These are phyloP conservation scores for Ceratocystis eucalypticola DNA, from an alignment of 2,329 filamentous ascomycete genomes.

Conservation along the genomic window DNA sequence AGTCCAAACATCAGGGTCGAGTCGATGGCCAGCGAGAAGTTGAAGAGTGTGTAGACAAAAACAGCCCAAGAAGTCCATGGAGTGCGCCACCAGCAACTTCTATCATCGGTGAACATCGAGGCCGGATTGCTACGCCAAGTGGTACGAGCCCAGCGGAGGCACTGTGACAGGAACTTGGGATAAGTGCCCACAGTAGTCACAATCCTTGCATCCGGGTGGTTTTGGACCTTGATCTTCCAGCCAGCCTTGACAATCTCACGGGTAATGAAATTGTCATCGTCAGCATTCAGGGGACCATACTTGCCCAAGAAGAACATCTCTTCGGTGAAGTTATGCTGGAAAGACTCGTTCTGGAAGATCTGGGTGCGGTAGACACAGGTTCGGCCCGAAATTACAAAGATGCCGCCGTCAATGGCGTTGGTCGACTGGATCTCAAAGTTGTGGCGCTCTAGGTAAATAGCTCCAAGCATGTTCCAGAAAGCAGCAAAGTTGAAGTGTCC, in stretches of 20 bases:
- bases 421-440: constrained; percentile 47
- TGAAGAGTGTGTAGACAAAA: constrained; percentile 39
- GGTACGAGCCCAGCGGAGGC: constrained; percentile 43
- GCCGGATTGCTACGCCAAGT: constrained; percentile 44
- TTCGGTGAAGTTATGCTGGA: constrained; percentile 33
- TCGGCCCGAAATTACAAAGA: constrained; percentile 45
- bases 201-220: constrained; percentile 34
- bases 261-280: constrained; percentile 51
- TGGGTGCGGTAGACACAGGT: constrained; percentile 38
- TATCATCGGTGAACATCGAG: constrained; percentile 28
- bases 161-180: constrained; percentile 39
- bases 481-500: constrained; percentile 24
- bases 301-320: constrained; percentile 37
- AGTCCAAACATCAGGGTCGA: constrained; percentile 27
- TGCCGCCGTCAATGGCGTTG: constrained; percentile 43
- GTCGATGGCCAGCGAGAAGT: constrained; percentile 44
- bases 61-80: constrained; percentile 44
- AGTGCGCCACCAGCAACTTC: constrained; percentile 24
- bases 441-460: constrained; percentile 46
- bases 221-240: constrained; percentile 44
- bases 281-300: constrained; percentile 35
- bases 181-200: constrained; percentile 39
- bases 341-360: constrained; percentile 34
- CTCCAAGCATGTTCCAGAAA: constrained; percentile 43
- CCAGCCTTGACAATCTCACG: constrained; percentile 36